phyloP scores from a whole-genome alignment of 2,329 filamentous ascomycete species.

The Atkinsonella texensis region DNA sequence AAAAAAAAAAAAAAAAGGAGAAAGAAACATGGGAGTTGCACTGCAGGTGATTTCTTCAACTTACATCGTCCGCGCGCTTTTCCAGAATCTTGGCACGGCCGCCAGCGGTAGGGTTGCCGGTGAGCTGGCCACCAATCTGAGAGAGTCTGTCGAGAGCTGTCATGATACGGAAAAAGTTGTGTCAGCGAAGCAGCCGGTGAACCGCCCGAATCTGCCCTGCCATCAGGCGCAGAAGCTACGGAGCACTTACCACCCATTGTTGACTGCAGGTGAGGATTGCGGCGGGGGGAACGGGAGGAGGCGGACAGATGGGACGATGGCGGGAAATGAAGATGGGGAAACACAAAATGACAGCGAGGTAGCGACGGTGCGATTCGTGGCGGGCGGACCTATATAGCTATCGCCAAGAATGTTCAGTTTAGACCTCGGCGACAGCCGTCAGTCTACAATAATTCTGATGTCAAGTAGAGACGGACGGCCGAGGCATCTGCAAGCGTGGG shows the following conservation, averaged over 20 bases:
- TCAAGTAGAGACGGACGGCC: slow-evolving; percentile 5
- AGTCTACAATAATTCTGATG: background rate
- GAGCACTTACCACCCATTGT: slow-evolving; percentile 26
- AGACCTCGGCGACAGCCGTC: slow-evolving; percentile 6
- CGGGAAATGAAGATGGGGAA: background rate
- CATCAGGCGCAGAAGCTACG: background rate
- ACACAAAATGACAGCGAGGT: background rate
- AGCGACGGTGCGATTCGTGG: slow-evolving; percentile 1
- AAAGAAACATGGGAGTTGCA: background rate
- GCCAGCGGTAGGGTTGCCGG: slow-evolving; percentile 42
- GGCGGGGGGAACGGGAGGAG: background rate
- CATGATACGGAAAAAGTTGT: background rate
- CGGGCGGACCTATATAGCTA: slow-evolving; percentile 4
- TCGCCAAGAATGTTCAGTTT: background rate
- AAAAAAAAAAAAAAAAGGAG: background rate
- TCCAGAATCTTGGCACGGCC: slow-evolving; percentile 46
- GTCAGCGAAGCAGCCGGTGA: background rate
- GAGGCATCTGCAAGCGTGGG: slow-evolving; percentile 7
- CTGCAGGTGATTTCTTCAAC: slow-evolving; percentile 8
- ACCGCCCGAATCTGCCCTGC: background rate
- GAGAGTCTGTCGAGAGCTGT: slow-evolving; percentile 44
- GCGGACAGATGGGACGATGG: background rate
- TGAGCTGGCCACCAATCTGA: slow-evolving; percentile 51
- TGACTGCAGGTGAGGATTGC: slow-evolving; percentile 8
- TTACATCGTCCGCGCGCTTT: slow-evolving; percentile 56